Evolutionary conservation across 2,329 filamentous ascomycete genomes (phyloP), one percentile per base, ranked within the genome.

Genomic region (Clathrospora elynae): DNA sequence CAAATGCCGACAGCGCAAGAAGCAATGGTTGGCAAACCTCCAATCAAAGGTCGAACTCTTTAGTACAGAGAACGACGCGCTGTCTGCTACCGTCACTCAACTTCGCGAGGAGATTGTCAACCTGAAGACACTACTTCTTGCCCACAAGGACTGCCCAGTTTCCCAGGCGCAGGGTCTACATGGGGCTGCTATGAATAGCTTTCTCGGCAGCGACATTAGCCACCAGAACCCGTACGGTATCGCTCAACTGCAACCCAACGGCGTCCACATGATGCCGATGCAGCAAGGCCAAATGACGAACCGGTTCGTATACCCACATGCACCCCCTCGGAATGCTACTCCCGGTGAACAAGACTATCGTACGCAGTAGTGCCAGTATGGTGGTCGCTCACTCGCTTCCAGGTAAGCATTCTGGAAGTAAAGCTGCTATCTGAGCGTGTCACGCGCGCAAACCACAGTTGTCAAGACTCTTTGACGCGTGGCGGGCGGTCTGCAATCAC

Each of bases 1-100:
- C 46, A 99, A 99, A 68, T 99, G 93, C 72, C 87, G 93, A 49
- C 93, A 99, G 71, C 84, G 93, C 13, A 99, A 99, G 79, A 99
- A 99, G 79, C 93, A 97, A 68, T 99, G 93, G 93, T 81, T 97
- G 44, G 88, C 88, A 20, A 97, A 96, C 58, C 79, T 99, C 1
- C 93, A 99, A 70, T 83, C 83, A 42, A 97, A 97, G 71, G 92
- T 97, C 11, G 93, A 99, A 70, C 79, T 95, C 55, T 97, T 90
- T 65, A 91, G 87, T 51, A 86, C 80, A 1, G 93, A 99, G 71
- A 97, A 97, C 53, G 93, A 99, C 64, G 84, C 84, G 1, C 78
- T 99, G 22, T 88, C 86, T 12, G 79, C 85, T 3, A 92, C 93
- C 51, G 90, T 97, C 45, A 86, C 86, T 1, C 84, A 88, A 57